Conservation (phyloP, 805 yeast species). For the Scheffersomyces amazonensis region DNA sequence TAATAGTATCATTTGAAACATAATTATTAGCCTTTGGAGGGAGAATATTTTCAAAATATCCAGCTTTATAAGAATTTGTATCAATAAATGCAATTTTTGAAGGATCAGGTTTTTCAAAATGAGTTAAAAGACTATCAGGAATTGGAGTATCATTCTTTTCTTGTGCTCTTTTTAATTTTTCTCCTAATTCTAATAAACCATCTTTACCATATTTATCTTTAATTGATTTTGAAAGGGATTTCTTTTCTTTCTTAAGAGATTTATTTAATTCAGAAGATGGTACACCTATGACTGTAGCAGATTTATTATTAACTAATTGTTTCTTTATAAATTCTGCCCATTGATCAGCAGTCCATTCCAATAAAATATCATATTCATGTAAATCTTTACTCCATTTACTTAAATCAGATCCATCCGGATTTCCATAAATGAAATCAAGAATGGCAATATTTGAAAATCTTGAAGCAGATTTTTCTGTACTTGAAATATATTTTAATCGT, state of each 20-base stretch:
- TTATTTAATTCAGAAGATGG: slow-evolving; percentile 69
- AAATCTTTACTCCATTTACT: slow-evolving; percentile 52
- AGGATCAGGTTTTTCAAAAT: slow-evolving; percentile 74
- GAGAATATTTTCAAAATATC: slow-evolving; percentile 37
- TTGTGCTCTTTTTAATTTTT: slow-evolving; percentile 59
- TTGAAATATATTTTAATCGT: slow-evolving; percentile 57
- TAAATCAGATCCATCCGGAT: slow-evolving; percentile 56
- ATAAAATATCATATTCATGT: slow-evolving; percentile 56
- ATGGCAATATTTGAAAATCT: slow-evolving; percentile 66
- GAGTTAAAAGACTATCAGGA: slow-evolving; percentile 61
- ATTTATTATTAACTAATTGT: slow-evolving; percentile 57
- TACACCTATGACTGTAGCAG: slow-evolving; percentile 64
- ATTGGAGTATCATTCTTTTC: slow-evolving; percentile 69
- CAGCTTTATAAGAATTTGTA: slow-evolving; percentile 63
- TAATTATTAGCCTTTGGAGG: slow-evolving; percentile 19
- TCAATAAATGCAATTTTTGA: slow-evolving; percentile 67
- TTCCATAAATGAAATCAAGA: slow-evolving; percentile 78
- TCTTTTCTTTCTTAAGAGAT: slow-evolving; percentile 47
- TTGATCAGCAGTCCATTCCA: slow-evolving; percentile 57
- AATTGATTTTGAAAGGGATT: slow-evolving; percentile 48
- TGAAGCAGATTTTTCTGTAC: slow-evolving; percentile 62
- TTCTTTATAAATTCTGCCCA: slow-evolving; percentile 62
- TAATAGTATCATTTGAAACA: slow-evolving; percentile 21
- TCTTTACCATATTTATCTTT: slow-evolving; percentile 50
- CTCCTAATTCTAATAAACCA: slow-evolving; percentile 54